Evolutionary conservation across 495 filamentous ascomycete species (phyloP).

Genomic region (Rostrohypoxylon terebratum): DNA sequence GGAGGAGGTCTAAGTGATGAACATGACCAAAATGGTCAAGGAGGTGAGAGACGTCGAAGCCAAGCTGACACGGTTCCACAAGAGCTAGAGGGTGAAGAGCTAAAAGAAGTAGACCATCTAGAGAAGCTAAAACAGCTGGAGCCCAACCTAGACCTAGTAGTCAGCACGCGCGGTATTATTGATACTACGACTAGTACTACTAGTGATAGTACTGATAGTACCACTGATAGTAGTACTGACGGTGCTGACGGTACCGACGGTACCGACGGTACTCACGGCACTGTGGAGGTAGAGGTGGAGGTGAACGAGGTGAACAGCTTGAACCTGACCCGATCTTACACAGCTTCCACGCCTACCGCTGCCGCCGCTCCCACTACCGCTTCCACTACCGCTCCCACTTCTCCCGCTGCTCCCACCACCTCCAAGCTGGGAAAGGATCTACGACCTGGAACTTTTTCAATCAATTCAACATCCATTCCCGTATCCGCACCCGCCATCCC

Average conservation of each 20-base stretch:
- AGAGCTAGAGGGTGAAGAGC: conserved; percentile 31
- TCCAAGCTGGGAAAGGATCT: conserved; percentile 40
- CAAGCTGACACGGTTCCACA: conserved; percentile 40
- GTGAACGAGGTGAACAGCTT: conserved; percentile 17
- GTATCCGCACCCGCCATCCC: conserved; percentile 26
- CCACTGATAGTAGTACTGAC: too few species aligned
- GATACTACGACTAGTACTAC: too few species aligned
- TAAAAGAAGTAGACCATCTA: conserved; percentile 12
- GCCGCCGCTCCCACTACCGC: background rate
- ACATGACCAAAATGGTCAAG: background rate
- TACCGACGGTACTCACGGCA: background rate
- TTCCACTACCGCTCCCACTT: conserved; percentile 4
- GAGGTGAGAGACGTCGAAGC: background rate
- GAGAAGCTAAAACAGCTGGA: background rate
- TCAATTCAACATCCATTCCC: conserved; percentile 42
- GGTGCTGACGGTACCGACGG: background rate
- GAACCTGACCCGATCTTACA: conserved; percentile 19
- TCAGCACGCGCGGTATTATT: conserved; percentile 26
- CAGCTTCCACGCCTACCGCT: background rate
- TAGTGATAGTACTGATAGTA: too few species aligned
- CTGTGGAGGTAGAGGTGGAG: conserved; percentile 1
- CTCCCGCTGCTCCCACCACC: conserved; percentile 8
- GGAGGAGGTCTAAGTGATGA: too few species aligned
- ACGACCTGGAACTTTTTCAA: conserved; percentile 24
- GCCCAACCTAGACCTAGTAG: conserved; percentile 25